Base-by-base conservation (phyloP, 163 green algal genomes). In the Chlorella variabilis region DNA sequence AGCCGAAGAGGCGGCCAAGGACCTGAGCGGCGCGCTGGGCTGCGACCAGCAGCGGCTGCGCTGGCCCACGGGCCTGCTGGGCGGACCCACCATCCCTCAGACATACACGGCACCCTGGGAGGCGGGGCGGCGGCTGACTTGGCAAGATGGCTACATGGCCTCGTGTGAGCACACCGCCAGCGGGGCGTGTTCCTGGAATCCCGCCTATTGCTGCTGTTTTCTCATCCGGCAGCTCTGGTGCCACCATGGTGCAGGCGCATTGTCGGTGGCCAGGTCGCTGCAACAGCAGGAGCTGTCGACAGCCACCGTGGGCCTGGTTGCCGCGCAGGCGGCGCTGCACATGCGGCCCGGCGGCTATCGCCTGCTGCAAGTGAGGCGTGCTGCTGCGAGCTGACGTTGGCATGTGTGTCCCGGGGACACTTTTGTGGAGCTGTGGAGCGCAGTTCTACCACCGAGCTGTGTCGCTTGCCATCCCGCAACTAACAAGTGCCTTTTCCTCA, bases 61-160 rank as follows among this genome's bases (percentile, higher is more conserved):
- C 2, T 51, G 36, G 17, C 71, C 71, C 1, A 23, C 49, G 0
- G 33, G 71, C 71, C 49, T 78, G 49, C 49, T 67, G 71, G 33
- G 36, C 0, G 76, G 76, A 3, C 76, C 76, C 33, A 33, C 59
- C 23, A 75, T 82, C 6, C 76, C 76, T 9, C 23, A 27, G 48
- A 62, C 76, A 25, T 82, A 82, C 76, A 78, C 51, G 42, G 36
- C 9, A 25, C 65, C 36, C 45, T 23, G 45, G 45, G 11, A 11
- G 45, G 11, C 45, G 2, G 71, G 33, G 7, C 49, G 51, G 33
- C 45, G 71, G 23, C 31, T 67, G 23, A 34, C 11, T 17, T 78
- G 71, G 71, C 71, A 78, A 9, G 71, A 78, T 21, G 71, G 23
- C 11, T 78, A 78, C 49, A 78, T 78, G 71, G 71, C 49, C 7